phyloP scores from a whole-genome alignment of 129 eudicot genomes.

The Pulicaria dysenterica region DNA sequence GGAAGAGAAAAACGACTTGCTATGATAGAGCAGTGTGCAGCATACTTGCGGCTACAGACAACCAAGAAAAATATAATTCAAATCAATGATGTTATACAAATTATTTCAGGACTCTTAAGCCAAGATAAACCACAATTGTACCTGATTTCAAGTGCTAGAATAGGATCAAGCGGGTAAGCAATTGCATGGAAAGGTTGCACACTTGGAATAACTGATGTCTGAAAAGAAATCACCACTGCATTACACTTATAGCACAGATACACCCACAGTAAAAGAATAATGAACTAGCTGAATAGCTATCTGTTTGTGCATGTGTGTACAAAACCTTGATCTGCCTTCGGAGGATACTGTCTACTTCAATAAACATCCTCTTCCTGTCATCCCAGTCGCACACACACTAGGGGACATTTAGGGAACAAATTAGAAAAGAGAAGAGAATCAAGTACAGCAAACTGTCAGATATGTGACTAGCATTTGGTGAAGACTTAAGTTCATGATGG shows the following conservation, averaged over 20 bases:
- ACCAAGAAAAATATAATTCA: background rate
- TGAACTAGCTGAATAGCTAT: background rate
- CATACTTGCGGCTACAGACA: constrained; percentile 79
- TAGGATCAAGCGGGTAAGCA: constrained; percentile 96
- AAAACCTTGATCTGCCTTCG: constrained; percentile 84
- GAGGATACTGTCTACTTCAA: constrained; percentile 86
- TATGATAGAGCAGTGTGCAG: constrained; percentile 80
- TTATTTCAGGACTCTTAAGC: background rate
- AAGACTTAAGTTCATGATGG: background rate
- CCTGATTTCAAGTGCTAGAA: constrained; percentile 98
- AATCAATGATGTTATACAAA: constrained; percentile 6
- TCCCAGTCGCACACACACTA: constrained; percentile 98
- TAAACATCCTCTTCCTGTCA: constrained; percentile 76
- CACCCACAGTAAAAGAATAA: background rate
- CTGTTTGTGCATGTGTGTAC: background rate
- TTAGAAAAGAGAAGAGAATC: background rate
- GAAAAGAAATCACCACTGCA: constrained; percentile 15
- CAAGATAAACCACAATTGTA: constrained; percentile 13
- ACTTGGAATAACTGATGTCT: constrained; percentile 95
- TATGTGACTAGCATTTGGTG: background rate
- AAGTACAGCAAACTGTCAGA: background rate
- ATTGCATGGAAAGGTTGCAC: constrained; percentile 99
- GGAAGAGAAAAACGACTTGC: constrained; percentile 89
- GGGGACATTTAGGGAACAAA: background rate
- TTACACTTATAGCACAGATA: constrained; percentile 8